Percentiles rank a stretch among this genome's conserved stretches.
These are phyloP conservation scores for Pseudogymnoascus sp. DNA, from an alignment of 2,329 filamentous ascomycete genomes.

Conservation along the genomic window DNA sequence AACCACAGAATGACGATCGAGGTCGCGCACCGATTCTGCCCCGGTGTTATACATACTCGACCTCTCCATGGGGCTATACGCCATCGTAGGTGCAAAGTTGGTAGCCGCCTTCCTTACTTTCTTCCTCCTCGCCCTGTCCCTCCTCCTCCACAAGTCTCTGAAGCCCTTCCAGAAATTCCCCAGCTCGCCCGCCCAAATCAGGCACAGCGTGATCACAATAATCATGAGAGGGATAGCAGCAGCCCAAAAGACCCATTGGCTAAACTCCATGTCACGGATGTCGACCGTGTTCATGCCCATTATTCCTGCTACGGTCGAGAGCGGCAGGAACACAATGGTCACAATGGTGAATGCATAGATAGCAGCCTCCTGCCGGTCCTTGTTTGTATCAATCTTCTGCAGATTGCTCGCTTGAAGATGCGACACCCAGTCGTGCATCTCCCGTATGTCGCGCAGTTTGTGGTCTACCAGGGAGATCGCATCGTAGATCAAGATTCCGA, in stretches of 20 bases:
- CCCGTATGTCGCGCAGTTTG: slow-evolving; percentile 15
- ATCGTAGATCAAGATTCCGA: slow-evolving; percentile 19
- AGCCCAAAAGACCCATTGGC: slow-evolving; percentile 28
- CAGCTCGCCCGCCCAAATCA: slow-evolving; percentile 20
- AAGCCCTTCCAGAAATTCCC: slow-evolving; percentile 8
- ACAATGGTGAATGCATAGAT: slow-evolving; percentile 30
- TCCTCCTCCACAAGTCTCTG: background rate
- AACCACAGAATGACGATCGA: background rate
- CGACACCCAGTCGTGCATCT: slow-evolving; percentile 17
- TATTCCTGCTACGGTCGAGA: slow-evolving; percentile 25
- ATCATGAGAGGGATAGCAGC: slow-evolving; percentile 26
- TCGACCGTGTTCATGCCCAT: slow-evolving; percentile 30
- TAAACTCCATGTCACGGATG: slow-evolving; percentile 24
- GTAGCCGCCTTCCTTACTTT: background rate
- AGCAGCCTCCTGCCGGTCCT: slow-evolving; percentile 24
- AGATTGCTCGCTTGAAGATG: slow-evolving; percentile 19
- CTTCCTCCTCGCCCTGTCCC: background rate
- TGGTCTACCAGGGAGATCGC: slow-evolving; percentile 16
- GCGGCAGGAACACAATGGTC: slow-evolving; percentile 29
- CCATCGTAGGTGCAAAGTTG: background rate
- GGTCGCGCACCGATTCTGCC: background rate
- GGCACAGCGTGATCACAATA: slow-evolving; percentile 19
- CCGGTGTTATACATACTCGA: background rate
- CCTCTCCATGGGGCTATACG: background rate
- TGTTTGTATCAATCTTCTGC: slow-evolving; percentile 22